Evolutionary conservation across 495 filamentous ascomycete genomes (phyloP).

Genomic region (Talaromyces thailandensis): DNA sequence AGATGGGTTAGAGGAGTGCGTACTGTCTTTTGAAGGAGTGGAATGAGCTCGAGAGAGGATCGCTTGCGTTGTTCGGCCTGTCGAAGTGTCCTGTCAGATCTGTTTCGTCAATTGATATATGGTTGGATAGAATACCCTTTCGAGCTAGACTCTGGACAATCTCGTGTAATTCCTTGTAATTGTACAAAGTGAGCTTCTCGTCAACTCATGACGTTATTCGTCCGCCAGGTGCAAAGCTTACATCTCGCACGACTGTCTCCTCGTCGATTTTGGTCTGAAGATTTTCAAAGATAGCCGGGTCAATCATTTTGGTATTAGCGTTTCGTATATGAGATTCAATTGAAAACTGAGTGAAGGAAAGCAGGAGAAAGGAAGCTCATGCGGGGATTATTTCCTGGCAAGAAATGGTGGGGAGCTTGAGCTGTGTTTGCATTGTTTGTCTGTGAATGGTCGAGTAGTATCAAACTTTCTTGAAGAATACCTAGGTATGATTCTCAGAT

Average conservation of each 20-base stretch:
- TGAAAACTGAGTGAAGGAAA: not conserved
- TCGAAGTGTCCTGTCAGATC: not conserved
- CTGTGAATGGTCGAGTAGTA: too few relatives aligned
- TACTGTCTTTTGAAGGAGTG: constrained; percentile 69
- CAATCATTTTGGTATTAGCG: constrained; percentile 50
- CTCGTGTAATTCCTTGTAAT: constrained; percentile 59
- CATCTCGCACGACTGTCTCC: constrained; percentile 70
- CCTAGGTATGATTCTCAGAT: too few relatives aligned
- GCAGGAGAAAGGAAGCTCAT: not conserved
- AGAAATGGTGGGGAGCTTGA: not conserved
- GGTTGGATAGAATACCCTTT: constrained; percentile 40
- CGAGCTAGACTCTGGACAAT: constrained; percentile 71
- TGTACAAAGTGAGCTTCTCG: not conserved
- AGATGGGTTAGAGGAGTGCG: constrained; percentile 15
- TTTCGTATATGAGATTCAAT: not conserved
- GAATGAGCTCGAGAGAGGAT: constrained; percentile 84
- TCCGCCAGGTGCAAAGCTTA: constrained; percentile 15
- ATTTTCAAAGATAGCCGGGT: constrained; percentile 76
- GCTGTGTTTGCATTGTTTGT: not conserved
- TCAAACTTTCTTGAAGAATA: too few relatives aligned
- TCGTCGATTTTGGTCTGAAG: constrained; percentile 87
- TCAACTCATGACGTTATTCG: not conserved
- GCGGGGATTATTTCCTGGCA: not conserved
- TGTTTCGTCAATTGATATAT: not conserved
- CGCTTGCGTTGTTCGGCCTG: constrained; percentile 60